A percentile compares a stretch with the other conserved stretches of the same genome.
These are phyloP conservation scores for Bolboschoenoplectus hybrid DNA, from an alignment of 202 grass and related monocot species.

Conservation along the genomic window DNA sequence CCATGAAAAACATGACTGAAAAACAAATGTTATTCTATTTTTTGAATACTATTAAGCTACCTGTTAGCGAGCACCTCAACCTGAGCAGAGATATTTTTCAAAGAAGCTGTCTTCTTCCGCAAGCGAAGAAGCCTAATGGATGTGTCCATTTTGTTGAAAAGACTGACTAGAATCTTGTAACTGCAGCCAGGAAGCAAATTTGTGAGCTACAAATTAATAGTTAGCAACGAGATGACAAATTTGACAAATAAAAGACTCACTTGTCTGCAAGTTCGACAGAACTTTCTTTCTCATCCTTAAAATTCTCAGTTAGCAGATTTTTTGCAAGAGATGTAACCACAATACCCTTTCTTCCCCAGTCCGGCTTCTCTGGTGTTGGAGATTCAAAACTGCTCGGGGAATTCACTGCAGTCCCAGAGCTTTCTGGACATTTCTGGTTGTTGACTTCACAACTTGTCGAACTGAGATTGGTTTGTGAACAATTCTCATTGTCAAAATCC, in stretches of 20 bases:
- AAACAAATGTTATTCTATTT: slow-evolving; percentile 23
- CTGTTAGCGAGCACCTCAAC: slow-evolving; percentile 84
- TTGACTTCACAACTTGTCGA: slow-evolving; percentile 38
- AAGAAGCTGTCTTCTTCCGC: slow-evolving; percentile 68
- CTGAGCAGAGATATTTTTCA: slow-evolving; percentile 71
- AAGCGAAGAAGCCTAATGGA: slow-evolving; percentile 83
- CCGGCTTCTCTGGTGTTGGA: slow-evolving; percentile 70
- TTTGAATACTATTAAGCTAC: slow-evolving; percentile 45
- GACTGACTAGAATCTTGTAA: slow-evolving; percentile 55
- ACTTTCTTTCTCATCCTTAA: slow-evolving; percentile 50
- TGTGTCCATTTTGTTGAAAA: slow-evolving; percentile 83
- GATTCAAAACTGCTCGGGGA: slow-evolving; percentile 58
- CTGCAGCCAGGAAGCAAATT: slow-evolving; percentile 50
- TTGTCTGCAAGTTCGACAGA: slow-evolving; percentile 65
- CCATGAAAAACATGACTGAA: not conserved
- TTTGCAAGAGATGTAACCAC: slow-evolving; percentile 60
- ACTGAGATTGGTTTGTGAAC: slow-evolving; percentile 40
- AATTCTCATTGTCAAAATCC: slow-evolving; percentile 37
- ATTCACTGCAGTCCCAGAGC: slow-evolving; percentile 41
- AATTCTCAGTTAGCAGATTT: slow-evolving; percentile 64
- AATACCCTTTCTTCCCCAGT: slow-evolving; percentile 56
- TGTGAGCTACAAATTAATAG: slow-evolving; percentile 39
- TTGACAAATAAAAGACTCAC: slow-evolving; percentile 49
- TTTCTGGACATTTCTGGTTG: slow-evolving; percentile 45
- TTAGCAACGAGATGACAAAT: slow-evolving; percentile 27